Conservation (phyloP, 495 filamentous ascomycete genomes). For the Tuber microsphaerosporum region DNA sequence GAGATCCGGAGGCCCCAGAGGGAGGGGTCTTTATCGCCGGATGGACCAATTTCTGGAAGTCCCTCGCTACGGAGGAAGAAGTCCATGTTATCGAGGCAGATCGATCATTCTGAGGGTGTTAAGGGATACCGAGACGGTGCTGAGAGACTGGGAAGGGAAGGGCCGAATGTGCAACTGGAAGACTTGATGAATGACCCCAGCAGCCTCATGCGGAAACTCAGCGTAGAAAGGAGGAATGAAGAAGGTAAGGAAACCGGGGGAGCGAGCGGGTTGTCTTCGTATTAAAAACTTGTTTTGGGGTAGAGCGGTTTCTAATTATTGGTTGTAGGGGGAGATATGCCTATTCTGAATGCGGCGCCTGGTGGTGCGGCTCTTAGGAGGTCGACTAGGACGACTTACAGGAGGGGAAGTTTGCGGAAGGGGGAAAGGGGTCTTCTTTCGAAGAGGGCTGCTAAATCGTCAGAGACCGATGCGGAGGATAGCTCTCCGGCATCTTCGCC, state of each 20-base stretch:
- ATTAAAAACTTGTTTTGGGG: constrained; percentile 8
- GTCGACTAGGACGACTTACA: constrained; percentile 86
- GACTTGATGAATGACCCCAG: constrained; percentile 75
- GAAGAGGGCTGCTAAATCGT: constrained; percentile 58
- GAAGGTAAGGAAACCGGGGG: constrained; percentile 28
- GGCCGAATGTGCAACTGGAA: constrained; percentile 57
- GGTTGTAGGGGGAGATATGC: constrained; percentile 54
- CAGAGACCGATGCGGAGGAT: constrained; percentile 57
- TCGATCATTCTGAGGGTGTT: constrained; percentile 62
- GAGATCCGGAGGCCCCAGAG: constrained; percentile 56
- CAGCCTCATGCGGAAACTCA: constrained; percentile 60
- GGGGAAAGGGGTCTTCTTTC: constrained; percentile 70
- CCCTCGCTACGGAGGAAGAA: constrained; percentile 74
- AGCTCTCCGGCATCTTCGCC: constrained; percentile 47
- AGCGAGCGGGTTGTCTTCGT: neutral
- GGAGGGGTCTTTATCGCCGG: constrained; percentile 61
- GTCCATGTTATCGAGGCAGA: constrained; percentile 89
- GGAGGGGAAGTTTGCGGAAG: constrained; percentile 75
- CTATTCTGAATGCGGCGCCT: constrained; percentile 67
- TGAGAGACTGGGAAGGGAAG: constrained; percentile 59
- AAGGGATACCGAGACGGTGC: constrained; percentile 78
- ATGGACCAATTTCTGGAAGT: constrained; percentile 49
- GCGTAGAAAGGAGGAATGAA: constrained; percentile 47
- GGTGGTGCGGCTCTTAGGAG: constrained; percentile 72
- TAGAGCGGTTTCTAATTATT: constrained; percentile 16